Evolutionary conservation across 805 yeast genomes (phyloP).

Genomic region (Yarrowia sp.): DNA sequence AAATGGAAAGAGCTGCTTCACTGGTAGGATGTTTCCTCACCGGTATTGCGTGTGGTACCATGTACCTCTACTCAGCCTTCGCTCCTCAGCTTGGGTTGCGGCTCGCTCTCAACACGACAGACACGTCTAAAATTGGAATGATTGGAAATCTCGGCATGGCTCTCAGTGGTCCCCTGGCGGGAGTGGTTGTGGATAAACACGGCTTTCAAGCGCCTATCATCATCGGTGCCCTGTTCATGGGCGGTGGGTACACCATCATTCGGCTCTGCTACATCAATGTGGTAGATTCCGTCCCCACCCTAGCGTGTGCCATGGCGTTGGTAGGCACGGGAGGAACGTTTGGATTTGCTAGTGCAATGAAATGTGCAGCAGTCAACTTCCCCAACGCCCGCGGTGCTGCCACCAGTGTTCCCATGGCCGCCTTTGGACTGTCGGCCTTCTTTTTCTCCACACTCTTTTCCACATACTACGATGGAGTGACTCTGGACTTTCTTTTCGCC

Average conservation of each 20-base stretch:
- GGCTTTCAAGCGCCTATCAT: slow-evolving; percentile 47
- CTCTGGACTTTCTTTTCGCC: slow-evolving; percentile 52
- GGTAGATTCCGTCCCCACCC: slow-evolving; percentile 42
- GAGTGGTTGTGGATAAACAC: slow-evolving; percentile 57
- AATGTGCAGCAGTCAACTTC: slow-evolving; percentile 68
- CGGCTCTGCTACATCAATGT: slow-evolving; percentile 49
- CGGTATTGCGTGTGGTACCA: slow-evolving; percentile 68
- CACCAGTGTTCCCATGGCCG: slow-evolving; percentile 23
- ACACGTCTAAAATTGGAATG: slow-evolving; percentile 63
- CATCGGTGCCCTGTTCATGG: slow-evolving; percentile 1
- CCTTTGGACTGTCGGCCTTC: slow-evolving; percentile 46
- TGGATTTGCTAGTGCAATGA: slow-evolving; percentile 61
- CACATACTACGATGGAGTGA: slow-evolving; percentile 55
- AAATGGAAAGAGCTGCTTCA: slow-evolving; percentile 23
- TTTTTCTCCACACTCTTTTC: slow-evolving; percentile 59
- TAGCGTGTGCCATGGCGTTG: slow-evolving; percentile 47
- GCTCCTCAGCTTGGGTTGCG: slow-evolving; percentile 70
- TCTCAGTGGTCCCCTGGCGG: slow-evolving; percentile 67
- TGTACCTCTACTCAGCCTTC: slow-evolving; percentile 71
- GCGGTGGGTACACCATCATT: slow-evolving; percentile 42
- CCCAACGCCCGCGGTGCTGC: slow-evolving; percentile 44
- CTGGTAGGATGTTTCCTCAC: slow-evolving; percentile 20
- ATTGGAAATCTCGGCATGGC: slow-evolving; percentile 64
- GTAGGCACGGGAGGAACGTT: slow-evolving; percentile 72
- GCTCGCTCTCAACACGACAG: slow-evolving; percentile 58